Evolutionary conservation across 169 alveolate genomes (phyloP).

Genomic region (Perkinsus olseni): DNA sequence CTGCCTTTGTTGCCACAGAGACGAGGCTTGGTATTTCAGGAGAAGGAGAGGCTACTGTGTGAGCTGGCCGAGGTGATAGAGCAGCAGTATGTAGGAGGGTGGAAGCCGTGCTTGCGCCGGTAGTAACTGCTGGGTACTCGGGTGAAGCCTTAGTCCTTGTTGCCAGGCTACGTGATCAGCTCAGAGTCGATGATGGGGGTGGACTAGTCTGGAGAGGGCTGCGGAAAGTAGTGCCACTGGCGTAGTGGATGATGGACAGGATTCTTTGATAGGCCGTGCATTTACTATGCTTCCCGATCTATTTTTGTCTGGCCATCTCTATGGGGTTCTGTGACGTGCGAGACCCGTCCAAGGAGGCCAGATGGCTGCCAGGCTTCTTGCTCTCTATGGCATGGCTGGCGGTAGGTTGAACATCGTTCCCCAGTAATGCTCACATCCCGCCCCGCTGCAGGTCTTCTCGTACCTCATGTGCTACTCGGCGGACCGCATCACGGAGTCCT

Average conservation of each 20-base stretch:
- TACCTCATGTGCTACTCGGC: slow-evolving; percentile 6
- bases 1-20: neutral
- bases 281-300: neutral
- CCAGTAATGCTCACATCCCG: neutral
- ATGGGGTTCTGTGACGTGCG: slow-evolving; percentile 13
- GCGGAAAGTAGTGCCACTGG: too few species aligned
- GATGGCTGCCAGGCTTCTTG: neutral
- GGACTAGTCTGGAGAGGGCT: neutral
- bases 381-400: slow-evolving; percentile 11
- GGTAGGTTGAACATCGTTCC: neutral
- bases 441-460: neutral
- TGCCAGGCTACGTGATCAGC: neutral
- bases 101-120: neutral
- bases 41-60: neutral
- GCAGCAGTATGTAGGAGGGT: neutral
- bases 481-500: neutral
- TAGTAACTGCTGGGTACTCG: neutral
- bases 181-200: neutral
- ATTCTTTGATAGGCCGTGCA: neutral
- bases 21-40: neutral
- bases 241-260: too few species aligned
- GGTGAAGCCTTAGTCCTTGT: neutral
- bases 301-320: neutral
- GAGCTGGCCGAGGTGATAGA: neutral
- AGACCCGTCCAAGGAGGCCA: neutral